Base-by-base conservation (phyloP, 768 basidiomycete genomes). In the Collybia mongolica region DNA sequence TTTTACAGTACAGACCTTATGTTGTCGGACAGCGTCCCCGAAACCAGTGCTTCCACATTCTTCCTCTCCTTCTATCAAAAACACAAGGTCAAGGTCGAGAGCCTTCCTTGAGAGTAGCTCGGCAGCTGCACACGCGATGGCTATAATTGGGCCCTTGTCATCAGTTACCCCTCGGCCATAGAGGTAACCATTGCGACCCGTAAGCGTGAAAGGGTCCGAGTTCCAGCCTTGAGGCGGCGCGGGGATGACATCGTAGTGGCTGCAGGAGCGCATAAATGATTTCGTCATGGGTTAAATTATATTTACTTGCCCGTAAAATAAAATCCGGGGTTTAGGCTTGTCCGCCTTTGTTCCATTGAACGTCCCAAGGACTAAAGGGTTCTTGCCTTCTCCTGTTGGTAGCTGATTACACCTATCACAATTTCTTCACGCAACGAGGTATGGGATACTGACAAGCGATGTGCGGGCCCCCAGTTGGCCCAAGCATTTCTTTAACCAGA, bases 221-320 rank as follows among this genome's bases (percentile, higher is more conserved):
- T 76, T 69, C 96, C 96, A 98, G 11, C 85, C 82, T 5, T 80
- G 72, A 8, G 72, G 67, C 0, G 82, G 83, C 0, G 94, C 93
- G 0, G 87, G 74, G 42, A 98, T 91, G n/a, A 98, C 92, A 59
- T 99, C 97, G 70, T 98, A 99, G 65, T 99, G 97, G 2, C 92
- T 92, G 42, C 17, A 20, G 39, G 15, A 18, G 14, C 15, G 7
- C 6, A 14, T 22, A 37, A 22, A 22, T 7, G 29, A 28, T 12
- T 5, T 32, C 7, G 3, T 32, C 11, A 9, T 32, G 4, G 14
- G 14, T 32, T 14, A 2, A 32, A 11, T 11, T 22, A 19, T 17
- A 2, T 19, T 14, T 19, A 57, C 76, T 20, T 59, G 90, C 85
- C 94, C 96, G 57, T 98, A 99, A 67, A 96, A 95, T 11, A 98